Evolutionary conservation across 768 basidiomycete genomes (phyloP), one percentile per base, ranked within the genome.

Genomic region (Suillus alpinus): DNA sequence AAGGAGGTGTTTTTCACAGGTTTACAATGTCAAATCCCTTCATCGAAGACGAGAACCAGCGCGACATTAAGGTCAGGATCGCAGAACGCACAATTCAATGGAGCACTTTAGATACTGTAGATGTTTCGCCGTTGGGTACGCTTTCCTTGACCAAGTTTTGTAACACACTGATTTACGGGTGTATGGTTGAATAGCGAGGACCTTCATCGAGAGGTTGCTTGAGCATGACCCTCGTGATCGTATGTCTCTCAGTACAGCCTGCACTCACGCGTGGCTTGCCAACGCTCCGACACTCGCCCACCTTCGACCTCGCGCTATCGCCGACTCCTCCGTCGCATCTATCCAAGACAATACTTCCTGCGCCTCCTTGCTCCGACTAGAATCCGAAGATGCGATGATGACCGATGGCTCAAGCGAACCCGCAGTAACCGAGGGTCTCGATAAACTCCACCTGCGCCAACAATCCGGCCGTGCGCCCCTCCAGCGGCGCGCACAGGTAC

Each of bases 21-120:
- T 72, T 95, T 44, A 88, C 90, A 0, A 88, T 90, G 69, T 69
- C 85, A 0, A 85, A 81, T 37, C 94, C 95, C 0, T 96, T 98
- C 75, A 78, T 89, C 39, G 92, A 95, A 63, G 85, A 92, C 39
- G 85, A 85, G n/a, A 75, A 74, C 41, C 77, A 81, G 31, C 74
- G 77, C 2, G 85, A 87, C 57, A 77, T 95, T 43, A 83, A 84
- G 52, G 76, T 82, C 51, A 83, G 88, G 6, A 86, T 92, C 55
- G 69, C 76, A 3, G 74, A 75, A 23, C 85, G 91, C 3, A 71
- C 59, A 3, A 82, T 93, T 41, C 87, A 94, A 60, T 91, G 89
- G 86, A 61, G 67, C 1, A 66, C 73, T 18, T 80, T 94, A 16
- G 60, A 69, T 0, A 63, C 71, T 0, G 53, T 72, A 10, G 68